These are phyloP conservation scores for Fremontodendron californicum DNA, from an alignment of 345 rosid genomes.

Conservation along the genomic window DNA sequence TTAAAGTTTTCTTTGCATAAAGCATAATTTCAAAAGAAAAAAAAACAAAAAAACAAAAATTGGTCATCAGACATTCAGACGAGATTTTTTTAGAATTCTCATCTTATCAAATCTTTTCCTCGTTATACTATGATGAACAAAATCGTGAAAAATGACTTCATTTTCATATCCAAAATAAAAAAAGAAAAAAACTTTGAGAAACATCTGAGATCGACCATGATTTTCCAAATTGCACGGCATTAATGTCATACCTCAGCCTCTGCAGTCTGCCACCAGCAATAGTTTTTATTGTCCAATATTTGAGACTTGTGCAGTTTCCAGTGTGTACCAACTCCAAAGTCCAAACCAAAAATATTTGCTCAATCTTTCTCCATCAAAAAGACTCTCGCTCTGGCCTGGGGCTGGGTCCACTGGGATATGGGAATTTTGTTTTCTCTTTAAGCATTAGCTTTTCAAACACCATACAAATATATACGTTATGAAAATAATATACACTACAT, in stretches of 20 bases:
- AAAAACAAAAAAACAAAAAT: too few species aligned
- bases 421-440: too few species aligned
- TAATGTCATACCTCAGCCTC: background rate
- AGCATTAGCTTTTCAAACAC: too few species aligned
- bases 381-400: background rate
- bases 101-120: background rate
- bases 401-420: background rate
- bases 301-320: slow-evolving; percentile 1
- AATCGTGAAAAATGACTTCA: background rate
- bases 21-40: background rate
- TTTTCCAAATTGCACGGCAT: background rate
- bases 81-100: background rate
- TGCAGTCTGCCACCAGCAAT: background rate
- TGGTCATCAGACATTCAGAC: too few species aligned
- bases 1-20: background rate
- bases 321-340: background rate
- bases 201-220: background rate
- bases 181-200: background rate
- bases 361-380: background rate
- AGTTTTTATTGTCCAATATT: background rate
- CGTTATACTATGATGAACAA: background rate
- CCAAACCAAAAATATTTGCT: background rate
- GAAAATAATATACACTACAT: too few species aligned
- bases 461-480: too few species aligned
- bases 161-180: background rate